phyloP scores from a whole-genome alignment of 208 protist genomes.

The Phytomonas francai region DNA sequence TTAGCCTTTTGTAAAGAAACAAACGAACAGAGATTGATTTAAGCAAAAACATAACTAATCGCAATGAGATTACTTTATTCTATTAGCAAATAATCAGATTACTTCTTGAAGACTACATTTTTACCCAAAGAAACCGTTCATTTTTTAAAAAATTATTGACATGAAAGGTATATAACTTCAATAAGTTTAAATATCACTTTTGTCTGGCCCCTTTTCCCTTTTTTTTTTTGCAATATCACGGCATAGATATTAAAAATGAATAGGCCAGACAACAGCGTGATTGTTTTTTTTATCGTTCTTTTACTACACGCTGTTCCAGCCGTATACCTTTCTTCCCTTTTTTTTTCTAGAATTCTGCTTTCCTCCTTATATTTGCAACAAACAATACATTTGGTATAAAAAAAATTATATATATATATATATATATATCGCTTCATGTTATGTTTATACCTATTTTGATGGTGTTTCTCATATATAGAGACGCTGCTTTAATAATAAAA shows the following conservation, averaged over 20 bases:
- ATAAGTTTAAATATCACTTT: not conserved
- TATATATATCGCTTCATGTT: slow-evolving; percentile 17
- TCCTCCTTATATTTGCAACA: not conserved
- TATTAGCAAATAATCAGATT: not conserved
- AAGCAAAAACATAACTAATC: not conserved
- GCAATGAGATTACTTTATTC: not conserved
- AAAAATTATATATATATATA: slow-evolving; percentile 15
- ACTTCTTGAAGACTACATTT: not conserved
- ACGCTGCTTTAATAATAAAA: too few relatives aligned
- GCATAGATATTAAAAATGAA: not conserved
- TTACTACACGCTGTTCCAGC: too few relatives aligned
- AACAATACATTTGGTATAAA: not conserved
- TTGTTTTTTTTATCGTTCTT: not conserved
- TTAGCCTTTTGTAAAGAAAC: not conserved
- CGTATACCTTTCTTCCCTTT: slow-evolving; percentile 1
- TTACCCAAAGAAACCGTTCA: not conserved
- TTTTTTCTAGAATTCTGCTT: not conserved
- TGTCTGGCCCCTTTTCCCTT: not conserved
- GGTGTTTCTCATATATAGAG: too few relatives aligned
- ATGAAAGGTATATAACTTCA: not conserved
- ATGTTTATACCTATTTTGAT: not conserved
- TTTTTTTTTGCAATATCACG: too few relatives aligned
- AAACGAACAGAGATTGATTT: not conserved
- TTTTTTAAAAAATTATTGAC: not conserved
- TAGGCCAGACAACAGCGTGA: not conserved